Evolutionary conservation across 495 filamentous ascomycete genomes (phyloP).

Genomic region (Penicillium pancosmium): DNA sequence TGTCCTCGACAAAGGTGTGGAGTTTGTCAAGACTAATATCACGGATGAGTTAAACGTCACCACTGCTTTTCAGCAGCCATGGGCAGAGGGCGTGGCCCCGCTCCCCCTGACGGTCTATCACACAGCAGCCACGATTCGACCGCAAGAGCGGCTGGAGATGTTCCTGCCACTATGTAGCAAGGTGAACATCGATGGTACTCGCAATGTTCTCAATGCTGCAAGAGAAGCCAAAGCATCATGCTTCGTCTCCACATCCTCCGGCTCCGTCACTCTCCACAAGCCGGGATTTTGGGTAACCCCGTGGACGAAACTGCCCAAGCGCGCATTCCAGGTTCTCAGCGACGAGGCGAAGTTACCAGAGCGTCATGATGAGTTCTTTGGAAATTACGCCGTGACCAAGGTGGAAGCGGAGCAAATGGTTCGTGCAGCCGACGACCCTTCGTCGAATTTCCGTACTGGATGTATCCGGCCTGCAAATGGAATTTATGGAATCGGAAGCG

Average conservation of each 20-base stretch:
- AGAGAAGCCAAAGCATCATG: constrained; percentile 49
- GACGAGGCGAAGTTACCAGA: constrained; percentile 51
- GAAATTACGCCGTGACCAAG: constrained; percentile 59
- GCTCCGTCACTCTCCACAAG: constrained; percentile 48
- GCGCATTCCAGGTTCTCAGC: constrained; percentile 46
- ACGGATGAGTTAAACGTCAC: constrained; percentile 45
- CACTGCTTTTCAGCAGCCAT: constrained; percentile 53
- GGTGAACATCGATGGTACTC: constrained; percentile 59
- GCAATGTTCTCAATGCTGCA: constrained; percentile 51
- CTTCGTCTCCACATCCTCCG: constrained; percentile 59
- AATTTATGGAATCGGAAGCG: constrained; percentile 59
- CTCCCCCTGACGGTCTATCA: constrained; percentile 61
- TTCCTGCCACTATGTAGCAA: constrained; percentile 48
- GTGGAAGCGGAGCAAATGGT: constrained; percentile 56
- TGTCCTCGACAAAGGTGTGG: constrained; percentile 44
- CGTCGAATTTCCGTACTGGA: constrained; percentile 54
- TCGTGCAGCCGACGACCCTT: constrained; percentile 43
- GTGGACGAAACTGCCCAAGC: constrained; percentile 42
- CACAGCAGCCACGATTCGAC: constrained; percentile 55
- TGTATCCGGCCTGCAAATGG: constrained; percentile 60
- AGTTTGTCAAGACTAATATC: constrained; percentile 56
- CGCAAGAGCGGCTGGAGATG: constrained; percentile 48
- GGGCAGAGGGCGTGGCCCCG: constrained; percentile 45
- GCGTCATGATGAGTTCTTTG: constrained; percentile 52
- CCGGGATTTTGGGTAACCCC: constrained; percentile 53